These are phyloP conservation scores for Xylaria multiplex DNA, from an alignment of 2,329 filamentous ascomycete genomes.

Conservation along the genomic window DNA sequence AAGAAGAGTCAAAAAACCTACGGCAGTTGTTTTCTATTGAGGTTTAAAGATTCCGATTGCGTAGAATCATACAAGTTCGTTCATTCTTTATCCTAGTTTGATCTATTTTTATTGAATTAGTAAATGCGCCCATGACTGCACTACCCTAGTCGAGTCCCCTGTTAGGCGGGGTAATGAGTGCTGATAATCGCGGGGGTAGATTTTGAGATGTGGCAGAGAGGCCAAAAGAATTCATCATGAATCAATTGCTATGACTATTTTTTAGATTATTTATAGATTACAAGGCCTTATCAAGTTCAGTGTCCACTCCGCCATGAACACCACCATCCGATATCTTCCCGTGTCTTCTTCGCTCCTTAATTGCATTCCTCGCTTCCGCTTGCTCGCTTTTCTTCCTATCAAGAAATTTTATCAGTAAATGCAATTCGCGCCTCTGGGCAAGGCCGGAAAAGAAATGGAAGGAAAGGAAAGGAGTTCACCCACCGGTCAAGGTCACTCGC, in stretches of 20 bases:
- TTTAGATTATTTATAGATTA: not conserved
- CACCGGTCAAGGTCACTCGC: constrained; percentile 48
- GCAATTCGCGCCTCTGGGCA: not conserved
- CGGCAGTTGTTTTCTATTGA: constrained; percentile 18
- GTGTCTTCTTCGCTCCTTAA: constrained; percentile 44
- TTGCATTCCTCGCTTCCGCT: constrained; percentile 38
- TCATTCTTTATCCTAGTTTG: not conserved
- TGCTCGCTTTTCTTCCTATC: constrained; percentile 48
- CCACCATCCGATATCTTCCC: constrained; percentile 42
- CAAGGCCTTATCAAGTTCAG: constrained; percentile 25
- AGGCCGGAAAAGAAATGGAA: no score
- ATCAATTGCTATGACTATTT: no score
- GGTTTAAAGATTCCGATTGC: not conserved
- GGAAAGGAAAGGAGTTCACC: constrained; percentile 18
- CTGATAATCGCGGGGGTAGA: no score
- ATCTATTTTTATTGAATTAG: no score
- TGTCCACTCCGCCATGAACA: constrained; percentile 41
- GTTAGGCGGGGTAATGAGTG: no score
- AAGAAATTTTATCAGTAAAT: constrained; percentile 12
- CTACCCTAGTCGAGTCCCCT: no score
- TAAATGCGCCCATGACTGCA: no score
- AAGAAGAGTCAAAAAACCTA: not conserved
- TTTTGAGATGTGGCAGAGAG: no score
- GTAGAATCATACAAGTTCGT: not conserved
- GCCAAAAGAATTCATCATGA: no score